phyloP scores from a whole-genome alignment of 345 rosid genomes.

The Euclidium syriacum region DNA sequence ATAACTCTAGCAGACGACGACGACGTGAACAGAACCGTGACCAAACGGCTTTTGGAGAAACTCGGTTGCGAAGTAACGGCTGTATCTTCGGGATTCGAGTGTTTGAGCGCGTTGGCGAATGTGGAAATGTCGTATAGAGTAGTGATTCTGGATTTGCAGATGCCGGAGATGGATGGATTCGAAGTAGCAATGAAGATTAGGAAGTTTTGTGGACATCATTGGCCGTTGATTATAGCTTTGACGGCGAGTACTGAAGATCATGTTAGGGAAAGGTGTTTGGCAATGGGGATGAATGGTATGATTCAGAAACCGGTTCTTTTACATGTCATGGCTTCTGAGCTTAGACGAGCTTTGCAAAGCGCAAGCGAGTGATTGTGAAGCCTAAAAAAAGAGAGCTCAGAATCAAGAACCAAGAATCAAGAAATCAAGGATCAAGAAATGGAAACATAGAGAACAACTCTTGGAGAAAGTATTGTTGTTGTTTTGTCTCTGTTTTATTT shows the following conservation, averaged over 20 bases:
- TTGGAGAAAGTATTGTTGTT: neutral
- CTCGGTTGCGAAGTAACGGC: slow-evolving; percentile 81
- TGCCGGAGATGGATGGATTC: slow-evolving; percentile 92
- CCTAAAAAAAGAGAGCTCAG: neutral
- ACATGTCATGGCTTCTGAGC: slow-evolving; percentile 74
- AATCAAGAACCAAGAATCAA: neutral
- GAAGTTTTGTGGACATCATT: slow-evolving; percentile 60
- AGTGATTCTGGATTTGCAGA: slow-evolving; percentile 75
- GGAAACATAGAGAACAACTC: slow-evolving; percentile 7
- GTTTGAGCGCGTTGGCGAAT: slow-evolving; percentile 57
- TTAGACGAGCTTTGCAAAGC: slow-evolving; percentile 62
- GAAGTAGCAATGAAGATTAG: slow-evolving; percentile 87
- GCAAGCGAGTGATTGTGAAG: slow-evolving; percentile 44
- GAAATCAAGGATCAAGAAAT: neutral
- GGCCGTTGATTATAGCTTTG: slow-evolving; percentile 85
- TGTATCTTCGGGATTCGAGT: slow-evolving; percentile 85
- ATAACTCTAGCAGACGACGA: slow-evolving; percentile 72
- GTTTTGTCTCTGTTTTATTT: slow-evolving; percentile 5
- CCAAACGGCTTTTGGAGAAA: slow-evolving; percentile 74
- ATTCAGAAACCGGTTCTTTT: slow-evolving; percentile 83
- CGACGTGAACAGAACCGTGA: slow-evolving; percentile 66
- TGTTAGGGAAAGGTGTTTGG: slow-evolving; percentile 67
- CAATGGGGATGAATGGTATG: slow-evolving; percentile 82
- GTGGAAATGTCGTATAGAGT: slow-evolving; percentile 54
- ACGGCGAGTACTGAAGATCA: slow-evolving; percentile 86